Percentiles rank a stretch among this genome's conserved stretches.
Evolutionary conservation across 148 eudicot genomes (phyloP).

Genomic region (Mesembryanthemum crystallinum): DNA sequence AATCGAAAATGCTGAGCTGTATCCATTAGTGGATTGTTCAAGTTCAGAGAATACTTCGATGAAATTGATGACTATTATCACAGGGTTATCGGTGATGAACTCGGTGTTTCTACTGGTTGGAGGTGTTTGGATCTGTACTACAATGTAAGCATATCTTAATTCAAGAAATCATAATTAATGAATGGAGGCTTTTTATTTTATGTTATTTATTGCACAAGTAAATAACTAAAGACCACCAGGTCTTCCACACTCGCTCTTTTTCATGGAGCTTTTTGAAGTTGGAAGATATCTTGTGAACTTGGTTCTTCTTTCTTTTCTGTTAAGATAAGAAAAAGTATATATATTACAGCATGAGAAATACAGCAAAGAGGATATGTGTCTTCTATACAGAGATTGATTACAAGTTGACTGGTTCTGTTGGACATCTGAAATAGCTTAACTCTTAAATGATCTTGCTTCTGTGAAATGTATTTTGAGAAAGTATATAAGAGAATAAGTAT

Average conservation of each 20-base stretch:
- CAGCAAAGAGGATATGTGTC: no score
- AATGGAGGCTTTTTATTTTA: neutral
- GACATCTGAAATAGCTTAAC: no score
- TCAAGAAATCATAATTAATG: neutral
- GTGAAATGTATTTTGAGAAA: no score
- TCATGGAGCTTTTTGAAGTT: neutral
- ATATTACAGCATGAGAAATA: no score
- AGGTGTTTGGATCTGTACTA: conserved; percentile 59
- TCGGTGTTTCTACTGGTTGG: conserved; percentile 95
- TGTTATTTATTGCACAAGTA: neutral
- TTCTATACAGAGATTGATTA: no score
- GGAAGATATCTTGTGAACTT: no score
- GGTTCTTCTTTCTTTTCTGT: no score
- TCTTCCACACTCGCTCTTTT: neutral
- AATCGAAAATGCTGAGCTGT: conserved; percentile 76
- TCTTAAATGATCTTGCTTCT: no score
- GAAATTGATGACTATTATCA: conserved; percentile 88
- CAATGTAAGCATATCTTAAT: conserved; percentile 51
- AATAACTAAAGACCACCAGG: neutral
- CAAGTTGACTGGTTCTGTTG: no score
- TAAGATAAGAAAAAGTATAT: no score
- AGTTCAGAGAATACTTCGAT: conserved; percentile 57
- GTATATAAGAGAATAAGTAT: no score
- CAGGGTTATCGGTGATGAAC: conserved; percentile 60
- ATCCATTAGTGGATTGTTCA: conserved; percentile 72